A percentile compares a stretch with the other conserved stretches of the same genome.
These are phyloP conservation scores for Senna siamea DNA, from an alignment of 306 rosid genomes.

Conservation along the genomic window DNA sequence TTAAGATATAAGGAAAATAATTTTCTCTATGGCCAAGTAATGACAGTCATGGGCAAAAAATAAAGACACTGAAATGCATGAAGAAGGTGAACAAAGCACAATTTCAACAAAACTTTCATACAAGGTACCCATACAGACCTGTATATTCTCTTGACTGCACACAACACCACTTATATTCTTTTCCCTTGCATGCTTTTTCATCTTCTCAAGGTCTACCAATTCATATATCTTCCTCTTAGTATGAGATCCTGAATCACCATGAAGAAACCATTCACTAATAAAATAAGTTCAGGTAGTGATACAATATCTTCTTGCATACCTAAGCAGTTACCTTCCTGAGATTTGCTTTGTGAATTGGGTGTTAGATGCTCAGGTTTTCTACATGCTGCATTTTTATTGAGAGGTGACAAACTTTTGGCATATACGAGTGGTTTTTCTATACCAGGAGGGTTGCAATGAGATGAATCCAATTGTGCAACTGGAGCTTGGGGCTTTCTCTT, in stretches of 20 bases:
- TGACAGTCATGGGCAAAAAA: conserved; percentile 2
- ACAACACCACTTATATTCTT: conserved; percentile 38
- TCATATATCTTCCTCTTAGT: conserved; percentile 67
- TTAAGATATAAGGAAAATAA: background rate
- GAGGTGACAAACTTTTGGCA: conserved; percentile 32
- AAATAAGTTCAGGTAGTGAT: conserved; percentile 22
- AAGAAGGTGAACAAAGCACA: background rate
- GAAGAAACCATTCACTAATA: conserved; percentile 26
- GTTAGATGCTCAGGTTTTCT: conserved; percentile 40
- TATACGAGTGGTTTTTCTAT: conserved; percentile 37
- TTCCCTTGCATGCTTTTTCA: conserved; percentile 45
- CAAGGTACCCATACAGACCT: conserved; percentile 53
- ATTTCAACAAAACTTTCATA: conserved; percentile 10
- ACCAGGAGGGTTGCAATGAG: conserved; percentile 34
- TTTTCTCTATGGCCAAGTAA: conserved; percentile 13
- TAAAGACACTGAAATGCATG: conserved; percentile 4
- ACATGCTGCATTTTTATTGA: conserved; percentile 26
- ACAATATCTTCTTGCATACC: conserved; percentile 26
- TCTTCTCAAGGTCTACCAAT: conserved; percentile 38
- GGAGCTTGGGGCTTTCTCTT: conserved; percentile 39
- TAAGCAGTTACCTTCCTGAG: conserved; percentile 54
- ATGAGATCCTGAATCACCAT: conserved; percentile 48
- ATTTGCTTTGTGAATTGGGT: conserved; percentile 35
- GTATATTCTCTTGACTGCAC: conserved; percentile 36
- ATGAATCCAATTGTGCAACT: conserved; percentile 21